Evolutionary conservation across 2,329 filamentous ascomycete species (phyloP), one percentile per base, ranked within the genome.

Genomic region (Chalaropsis thielavioides): DNA sequence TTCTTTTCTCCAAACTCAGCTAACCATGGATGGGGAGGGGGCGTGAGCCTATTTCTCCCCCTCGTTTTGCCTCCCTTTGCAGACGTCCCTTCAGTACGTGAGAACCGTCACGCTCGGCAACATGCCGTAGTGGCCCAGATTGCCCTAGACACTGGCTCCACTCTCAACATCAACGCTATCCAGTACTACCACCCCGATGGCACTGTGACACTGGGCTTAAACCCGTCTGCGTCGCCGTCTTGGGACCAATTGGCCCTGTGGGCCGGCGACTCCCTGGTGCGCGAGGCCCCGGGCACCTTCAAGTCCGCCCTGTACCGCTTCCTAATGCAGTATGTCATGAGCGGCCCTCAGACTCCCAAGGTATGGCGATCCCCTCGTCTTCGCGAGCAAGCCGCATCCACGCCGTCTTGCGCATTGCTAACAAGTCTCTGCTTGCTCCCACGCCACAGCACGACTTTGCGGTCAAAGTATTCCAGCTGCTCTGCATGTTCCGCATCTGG

Each of bases 401-500:
- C 40, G 22, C 19, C 27, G 22, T 46, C 38, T 19, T 19, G 41
- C 40, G 24, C 43, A 8, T 58, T 44, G 38, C 59, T 41, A 19
- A 24, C 43, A 19, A n/a, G 41, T 3, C 51, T n/a, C 11, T 8
- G 13, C 13, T 44, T 11, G 19, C 17, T 58, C 35, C 35, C 65
- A n/a, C 67, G 58, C 67, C 44, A 61, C 51, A 79, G 77, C 72
- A 75, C 67, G 71, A 74, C 35, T 73, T 80, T 35, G 74, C 79
- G 17, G 71, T 70, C 58, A 75, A 76, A 67, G 76, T 80, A 44
- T 75, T 78, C 67, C 73, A 73, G 62, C 75, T 81, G 73, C 77
- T 76, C 68, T 79, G 77, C 71, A 77, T 80, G 73, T 80, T 79
- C 70, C 76, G 73, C 67, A 78, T 81, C 68, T 80, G 76, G 77